phyloP scores from a whole-genome alignment of 1,284 basidiomycete species.

The Cutaneotrichosporon mucoides region DNA sequence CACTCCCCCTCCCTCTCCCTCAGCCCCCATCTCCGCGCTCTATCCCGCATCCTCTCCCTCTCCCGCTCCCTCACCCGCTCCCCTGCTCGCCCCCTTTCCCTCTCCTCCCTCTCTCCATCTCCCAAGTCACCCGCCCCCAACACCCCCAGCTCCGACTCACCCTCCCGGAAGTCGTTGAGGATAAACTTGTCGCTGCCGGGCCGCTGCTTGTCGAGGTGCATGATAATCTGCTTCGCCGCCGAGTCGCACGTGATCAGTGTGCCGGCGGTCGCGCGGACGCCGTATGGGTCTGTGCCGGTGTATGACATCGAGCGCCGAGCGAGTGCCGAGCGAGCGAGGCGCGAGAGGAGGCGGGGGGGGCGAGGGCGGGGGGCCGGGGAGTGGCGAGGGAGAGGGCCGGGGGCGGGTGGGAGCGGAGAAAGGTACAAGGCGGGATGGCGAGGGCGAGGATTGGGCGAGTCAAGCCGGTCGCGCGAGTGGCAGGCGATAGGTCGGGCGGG shows the following conservation, averaged over 20 bases:
- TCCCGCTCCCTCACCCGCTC: no score
- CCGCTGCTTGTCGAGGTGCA: slow-evolving; percentile 35
- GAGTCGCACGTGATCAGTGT: slow-evolving; percentile 33
- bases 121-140: not conserved
- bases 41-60: no score
- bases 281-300: slow-evolving; percentile 17
- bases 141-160: slow-evolving; percentile 20
- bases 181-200: slow-evolving; percentile 40
- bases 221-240: slow-evolving; percentile 45
- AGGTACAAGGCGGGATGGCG: no score
- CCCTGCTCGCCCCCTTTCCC: no score
- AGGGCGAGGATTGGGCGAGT: no score
- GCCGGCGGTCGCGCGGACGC: slow-evolving; percentile 18
- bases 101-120: no score
- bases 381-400: not conserved
- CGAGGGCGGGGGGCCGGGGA: not conserved
- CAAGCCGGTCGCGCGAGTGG: no score
- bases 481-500: no score
- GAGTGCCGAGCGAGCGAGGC: not conserved
- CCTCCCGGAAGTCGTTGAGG: slow-evolving; percentile 21
- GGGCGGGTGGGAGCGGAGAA: no score
- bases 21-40: no score
- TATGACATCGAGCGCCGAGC: not conserved
- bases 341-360: no score
- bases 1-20: no score